These are phyloP conservation scores for Actinidia chinensis DNA, from an alignment of 179 eudicot genomes.

Conservation along the genomic window DNA sequence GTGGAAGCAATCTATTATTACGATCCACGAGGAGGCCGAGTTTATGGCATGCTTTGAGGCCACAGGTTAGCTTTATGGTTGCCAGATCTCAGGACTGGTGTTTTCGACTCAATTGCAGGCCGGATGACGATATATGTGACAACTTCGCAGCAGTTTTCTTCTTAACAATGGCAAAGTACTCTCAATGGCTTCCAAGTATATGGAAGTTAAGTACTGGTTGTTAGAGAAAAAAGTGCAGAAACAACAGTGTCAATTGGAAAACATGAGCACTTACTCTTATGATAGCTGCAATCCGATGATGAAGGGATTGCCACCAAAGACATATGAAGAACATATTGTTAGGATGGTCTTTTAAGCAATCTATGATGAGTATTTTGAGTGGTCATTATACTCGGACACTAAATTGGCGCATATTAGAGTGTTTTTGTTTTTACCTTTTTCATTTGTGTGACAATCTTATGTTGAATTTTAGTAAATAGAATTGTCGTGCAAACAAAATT, in stretches of 20 bases:
- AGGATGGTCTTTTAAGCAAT: not conserved
- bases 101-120: not conserved
- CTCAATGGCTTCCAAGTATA: not conserved
- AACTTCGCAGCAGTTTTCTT: not conserved
- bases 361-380: too few relatives aligned
- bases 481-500: not conserved
- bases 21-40: not conserved
- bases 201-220: not conserved
- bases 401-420: not conserved
- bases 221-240: not conserved
- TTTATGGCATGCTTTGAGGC: constrained; percentile 5
- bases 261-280: not conserved
- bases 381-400: too few relatives aligned
- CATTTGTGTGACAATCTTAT: not conserved
- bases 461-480: too few relatives aligned
- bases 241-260: not conserved
- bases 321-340: not conserved
- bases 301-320: not conserved
- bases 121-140: too few relatives aligned
- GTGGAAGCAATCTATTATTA: not conserved
- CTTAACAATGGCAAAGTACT: not conserved
- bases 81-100: not conserved
- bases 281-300: not conserved
- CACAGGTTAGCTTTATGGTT: not conserved
- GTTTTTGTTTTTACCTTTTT: not conserved